Evolutionary conservation across 176 grass and related monocot species (phyloP), one percentile per base, ranked within the genome.

Genomic region (Musa schizocarpa): DNA sequence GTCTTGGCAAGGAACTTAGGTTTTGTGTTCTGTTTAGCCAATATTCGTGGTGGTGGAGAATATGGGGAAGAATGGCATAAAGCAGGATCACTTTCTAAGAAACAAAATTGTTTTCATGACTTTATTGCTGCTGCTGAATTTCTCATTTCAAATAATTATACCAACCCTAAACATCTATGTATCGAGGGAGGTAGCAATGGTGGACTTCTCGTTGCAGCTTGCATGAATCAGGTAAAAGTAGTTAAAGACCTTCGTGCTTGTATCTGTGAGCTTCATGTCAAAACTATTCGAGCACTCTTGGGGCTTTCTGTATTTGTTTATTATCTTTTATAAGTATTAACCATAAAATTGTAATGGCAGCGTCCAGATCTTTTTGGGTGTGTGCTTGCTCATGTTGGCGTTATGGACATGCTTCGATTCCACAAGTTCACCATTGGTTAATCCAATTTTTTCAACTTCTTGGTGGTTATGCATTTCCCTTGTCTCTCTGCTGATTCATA

Each of bases 1-100:
- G 88, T 93, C 56, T 71, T 98, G 54, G 86, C 82, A 72, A 93
- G 87, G 81, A 91, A 90, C 78, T 52, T 98, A 69, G 88, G 80
- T 65, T 86, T 83, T 54, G 61, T 91, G 43, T 83, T 87, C 80
- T 98, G 94, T 63, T 34, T 89, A 69, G 94, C 94, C 61, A 98
- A 98, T 80, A 89, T 98, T 77, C 88, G 94, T 1, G 94, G 94
- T 52, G 94, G 94, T 54, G 94, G 94, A 57, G 94, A 98, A 79
- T 98, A 98, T 85, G 94, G 94, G 19, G 94, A 98, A 81, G 90
- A 98, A 61, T 98, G 94, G 94, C 94, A 98, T 71, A 98, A 98
- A 87, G 85, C 94, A 65, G 94, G 94, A 75, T 85, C 90, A 29
- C 90, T 93, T 83, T 83, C 79, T 23, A 78, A 79, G 66, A 98